phyloP scores from a whole-genome alignment of 2,329 filamentous ascomycete species.

The Cercospora beticola region DNA sequence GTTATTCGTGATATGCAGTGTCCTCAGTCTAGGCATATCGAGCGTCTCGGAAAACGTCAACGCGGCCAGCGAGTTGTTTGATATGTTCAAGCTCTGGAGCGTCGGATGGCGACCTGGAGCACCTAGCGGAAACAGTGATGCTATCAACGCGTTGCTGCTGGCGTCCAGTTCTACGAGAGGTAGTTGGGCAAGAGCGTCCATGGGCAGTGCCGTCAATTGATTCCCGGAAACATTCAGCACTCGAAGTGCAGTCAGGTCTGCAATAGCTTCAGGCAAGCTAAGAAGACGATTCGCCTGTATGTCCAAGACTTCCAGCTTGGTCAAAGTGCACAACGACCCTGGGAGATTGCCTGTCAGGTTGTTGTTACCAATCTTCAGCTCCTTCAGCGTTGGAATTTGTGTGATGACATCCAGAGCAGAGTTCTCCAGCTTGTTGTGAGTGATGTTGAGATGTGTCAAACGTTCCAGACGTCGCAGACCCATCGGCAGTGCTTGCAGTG shows the following conservation, averaged over 20 bases:
- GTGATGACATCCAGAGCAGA: constrained; percentile 69
- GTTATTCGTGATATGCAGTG: constrained; percentile 77
- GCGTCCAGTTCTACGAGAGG: constrained; percentile 72
- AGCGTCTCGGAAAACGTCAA: constrained; percentile 53
- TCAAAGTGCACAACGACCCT: constrained; percentile 61
- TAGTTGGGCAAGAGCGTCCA: constrained; percentile 65
- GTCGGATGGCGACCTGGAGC: constrained; percentile 53
- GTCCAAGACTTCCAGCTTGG: constrained; percentile 75
- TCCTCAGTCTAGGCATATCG: constrained; percentile 69
- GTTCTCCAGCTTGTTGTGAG: constrained; percentile 74
- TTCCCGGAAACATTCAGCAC: constrained; percentile 81
- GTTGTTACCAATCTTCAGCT: constrained; percentile 81
- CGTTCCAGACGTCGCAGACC: constrained; percentile 72
- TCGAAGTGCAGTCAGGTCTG: constrained; percentile 67
- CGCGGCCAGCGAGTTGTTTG: constrained; percentile 67
- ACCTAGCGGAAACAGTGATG: constrained; percentile 64
- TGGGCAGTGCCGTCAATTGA: constrained; percentile 67
- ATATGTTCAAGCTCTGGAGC: constrained; percentile 75
- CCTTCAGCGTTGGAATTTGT: constrained; percentile 69
- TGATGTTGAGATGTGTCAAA: constrained; percentile 77
- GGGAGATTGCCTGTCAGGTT: constrained; percentile 68
- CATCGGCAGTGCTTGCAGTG: constrained; percentile 67
- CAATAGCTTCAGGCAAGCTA: constrained; percentile 65
- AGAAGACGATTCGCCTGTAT: constrained; percentile 77
- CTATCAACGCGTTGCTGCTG: constrained; percentile 75